Evolutionary conservation across 192 early-diverging fungal species (phyloP), one percentile per base, ranked within the genome.

Genomic region (Piromyces finnis): DNA sequence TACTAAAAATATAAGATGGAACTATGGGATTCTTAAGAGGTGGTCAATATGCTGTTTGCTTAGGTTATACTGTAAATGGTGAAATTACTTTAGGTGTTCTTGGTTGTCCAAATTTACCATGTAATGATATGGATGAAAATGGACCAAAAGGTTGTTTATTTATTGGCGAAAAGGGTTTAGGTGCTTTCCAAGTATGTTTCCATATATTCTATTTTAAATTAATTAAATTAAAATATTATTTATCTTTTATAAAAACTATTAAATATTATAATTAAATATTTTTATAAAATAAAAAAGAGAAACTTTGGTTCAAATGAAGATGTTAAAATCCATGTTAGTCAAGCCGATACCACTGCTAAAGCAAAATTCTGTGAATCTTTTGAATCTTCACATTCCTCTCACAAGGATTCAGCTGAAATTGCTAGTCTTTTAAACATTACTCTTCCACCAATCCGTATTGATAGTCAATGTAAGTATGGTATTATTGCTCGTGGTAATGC

Each of bases 1-100:
- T n/a, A n/a, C n/a, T n/a, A n/a, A 12, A 37, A 14, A 37, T 37
- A 14, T 14, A 94, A 85, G 96, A 99, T 85, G 98, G 98, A n/a
- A 99, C 98, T 30, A 98, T 97, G 84, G 98, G 98, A 28, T 99
- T 99, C 83, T 85, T 99, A 84, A 90, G 98, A 78, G 96, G 97
- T 79, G 96, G 95, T 83, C 98, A 99, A 88, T 99, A 90, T 86
- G 96, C 97, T 1, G 96, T 99, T 5, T 98, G 97, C 82, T 87
- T 99, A 30, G 95, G 96, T 26, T 87, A 98, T 77, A 91, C 98
- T 81, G 86, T 93, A 3, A 92, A 98, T 84, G 96, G 97, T 28
- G 82, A 91, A 26, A 96, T 99, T 14, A 86, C 93, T 81, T 85
- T 99, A 17, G 97, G 95, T 30, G 95, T 98, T 41, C 88, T 96